Base-by-base conservation (phyloP, 331 rosid species). In the Erythrophleum ivorense region DNA sequence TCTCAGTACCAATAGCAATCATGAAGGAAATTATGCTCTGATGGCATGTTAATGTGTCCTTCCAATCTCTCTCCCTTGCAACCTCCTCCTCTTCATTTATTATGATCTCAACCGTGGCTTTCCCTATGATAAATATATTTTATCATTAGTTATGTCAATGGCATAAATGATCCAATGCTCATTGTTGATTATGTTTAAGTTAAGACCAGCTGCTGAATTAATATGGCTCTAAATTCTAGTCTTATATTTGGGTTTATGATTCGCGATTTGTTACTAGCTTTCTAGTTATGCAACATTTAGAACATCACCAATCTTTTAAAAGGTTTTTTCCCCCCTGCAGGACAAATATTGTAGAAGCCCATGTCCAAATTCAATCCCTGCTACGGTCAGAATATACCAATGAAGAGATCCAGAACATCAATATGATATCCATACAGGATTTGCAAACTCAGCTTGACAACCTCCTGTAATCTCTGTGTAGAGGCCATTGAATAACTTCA, bases 281-380 rank as follows among this genome's bases (percentile, higher is more conserved):
- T 45, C 45, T 34, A 43, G 62, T 66, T 72, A 66, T 66, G 83
- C 73, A 54, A 16, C 7, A 43, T 21, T 33, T 58, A 53, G 77
- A 69, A 62, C 53, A 74, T 71, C 33, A 54, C 43, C 29, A 14
- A 34, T 73, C 50, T 43, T 24, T 24, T 62, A 68, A 73, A 73
- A 54, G 48, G 65, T 16, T 71, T 80, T 24, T 24, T 24, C 29
- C 19, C 54, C 13, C 38, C 29, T 76, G 85, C 80, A 95, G 99
- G 87, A 94, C 97, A 77, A 96, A 96, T 81, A 94, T 96, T 15
- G 88, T 94, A 67, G 99, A 96, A 86, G 99, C 99, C 65, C 98
- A 96, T 82, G 77, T 82, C 78, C 99, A 94, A 88, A 87, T 96
- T 77, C 94, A 88, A 65, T 76, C 90, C 68, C 80, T 96, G 40